Percentiles rank a stretch among this genome's conserved stretches.
Conservation (phyloP, 805 yeast species). For the Naumovozyma castellii region DNA sequence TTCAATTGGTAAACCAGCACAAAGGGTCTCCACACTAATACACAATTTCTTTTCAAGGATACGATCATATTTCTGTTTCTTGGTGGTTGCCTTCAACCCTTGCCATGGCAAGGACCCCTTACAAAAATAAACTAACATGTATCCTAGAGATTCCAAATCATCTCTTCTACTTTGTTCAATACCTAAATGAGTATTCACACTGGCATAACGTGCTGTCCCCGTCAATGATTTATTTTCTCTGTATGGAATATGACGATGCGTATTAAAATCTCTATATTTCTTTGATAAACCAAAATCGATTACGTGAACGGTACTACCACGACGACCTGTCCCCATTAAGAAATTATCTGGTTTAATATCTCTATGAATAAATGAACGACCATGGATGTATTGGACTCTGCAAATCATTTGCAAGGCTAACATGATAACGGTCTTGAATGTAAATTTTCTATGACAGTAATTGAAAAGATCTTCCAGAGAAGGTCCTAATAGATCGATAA, state of each 20-base stretch:
- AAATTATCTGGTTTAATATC: constrained; percentile 85
- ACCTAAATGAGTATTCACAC: constrained; percentile 92
- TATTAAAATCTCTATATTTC: constrained; percentile 89
- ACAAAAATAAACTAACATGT: constrained; percentile 88
- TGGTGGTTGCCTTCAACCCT: constrained; percentile 95
- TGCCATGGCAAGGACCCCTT: constrained; percentile 98
- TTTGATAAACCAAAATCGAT: constrained; percentile 93
- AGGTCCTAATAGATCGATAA: constrained; percentile 91
- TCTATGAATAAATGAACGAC: constrained; percentile 81
- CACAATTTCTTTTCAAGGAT: constrained; percentile 94
- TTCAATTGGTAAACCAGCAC: constrained; percentile 88
- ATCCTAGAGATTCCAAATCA: constrained; percentile 90
- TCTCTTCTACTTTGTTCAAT: constrained; percentile 95
- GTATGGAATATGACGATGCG: constrained; percentile 92
- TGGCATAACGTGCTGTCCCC: constrained; percentile 97
- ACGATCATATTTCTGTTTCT: constrained; percentile 93
- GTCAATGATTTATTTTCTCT: constrained; percentile 94
- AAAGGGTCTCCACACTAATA: constrained; percentile 80
- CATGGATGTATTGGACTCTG: constrained; percentile 91
- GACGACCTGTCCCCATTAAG: constrained; percentile 79
- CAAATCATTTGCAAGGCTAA: constrained; percentile 92
- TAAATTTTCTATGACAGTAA: constrained; percentile 89
- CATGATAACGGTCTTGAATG: constrained; percentile 85
- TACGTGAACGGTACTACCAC: constrained; percentile 93
- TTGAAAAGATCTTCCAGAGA: constrained; percentile 91